Conservation (phyloP, 75 land plant genomes). For the Chamaecyparis obtusa region DNA sequence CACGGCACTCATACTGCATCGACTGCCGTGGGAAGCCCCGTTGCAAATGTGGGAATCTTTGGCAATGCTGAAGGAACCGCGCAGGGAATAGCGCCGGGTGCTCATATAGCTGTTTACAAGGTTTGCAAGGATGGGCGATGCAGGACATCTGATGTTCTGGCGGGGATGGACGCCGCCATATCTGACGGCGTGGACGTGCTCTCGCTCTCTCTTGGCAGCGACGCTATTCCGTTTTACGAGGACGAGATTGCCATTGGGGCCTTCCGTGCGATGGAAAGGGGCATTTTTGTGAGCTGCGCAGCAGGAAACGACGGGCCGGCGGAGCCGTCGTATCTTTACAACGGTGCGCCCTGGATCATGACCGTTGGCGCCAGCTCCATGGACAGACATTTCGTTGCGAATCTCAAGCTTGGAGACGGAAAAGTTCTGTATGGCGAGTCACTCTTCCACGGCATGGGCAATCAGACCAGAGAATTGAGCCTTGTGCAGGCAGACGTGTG, state of each 20-base stretch:
- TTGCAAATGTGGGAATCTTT: conserved; percentile 1
- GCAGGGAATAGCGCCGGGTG: conserved; percentile 15
- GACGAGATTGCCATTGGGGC: conserved; percentile 21
- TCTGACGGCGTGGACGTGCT: conserved; percentile 18
- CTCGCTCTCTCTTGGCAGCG: conserved; percentile 19
- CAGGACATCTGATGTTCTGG: conserved; percentile 17
- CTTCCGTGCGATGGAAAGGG: conserved; percentile 10
- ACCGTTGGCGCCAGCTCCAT: background rate
- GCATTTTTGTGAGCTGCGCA: conserved; percentile 10
- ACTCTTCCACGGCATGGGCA: too few species aligned
- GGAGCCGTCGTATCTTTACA: background rate
- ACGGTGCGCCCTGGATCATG: background rate
- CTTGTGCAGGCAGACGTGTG: background rate
- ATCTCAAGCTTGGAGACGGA: background rate
- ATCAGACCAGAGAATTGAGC: background rate
- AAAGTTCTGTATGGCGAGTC: background rate
- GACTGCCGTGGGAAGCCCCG: conserved; percentile 15
- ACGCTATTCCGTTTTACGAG: background rate
- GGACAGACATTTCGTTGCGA: background rate
- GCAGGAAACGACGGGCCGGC: conserved; percentile 23
- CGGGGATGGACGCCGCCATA: conserved; percentile 18
- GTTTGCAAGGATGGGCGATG: conserved; percentile 14
- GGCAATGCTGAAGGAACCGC: conserved; percentile 22
- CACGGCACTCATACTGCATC: conserved; percentile 35
- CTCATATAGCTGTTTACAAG: conserved; percentile 21